Base-by-base conservation (phyloP, 208 protist species). In the Trypanosoma platydactyli region DNA sequence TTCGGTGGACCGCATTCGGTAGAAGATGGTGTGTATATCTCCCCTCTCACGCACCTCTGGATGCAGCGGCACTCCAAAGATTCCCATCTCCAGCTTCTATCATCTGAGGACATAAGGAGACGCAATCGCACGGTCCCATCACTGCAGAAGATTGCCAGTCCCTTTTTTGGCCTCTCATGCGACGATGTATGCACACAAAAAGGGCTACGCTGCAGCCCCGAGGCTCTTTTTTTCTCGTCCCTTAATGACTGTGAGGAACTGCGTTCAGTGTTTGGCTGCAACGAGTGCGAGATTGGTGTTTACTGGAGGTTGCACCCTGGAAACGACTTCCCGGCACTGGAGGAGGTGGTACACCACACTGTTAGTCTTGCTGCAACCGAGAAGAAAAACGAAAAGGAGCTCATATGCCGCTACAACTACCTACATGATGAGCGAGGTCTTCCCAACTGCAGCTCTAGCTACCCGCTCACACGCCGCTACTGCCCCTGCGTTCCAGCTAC, bases 11-110 rank as follows among this genome's bases (percentile, higher is more conserved):
- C 22, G 12, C 45, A 22, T 38, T 25, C 20, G 12, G 51, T 40
- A 3, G 54, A 22, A 18, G 38, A 27, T 44, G 38, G 25, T 25
- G 4, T 24, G 0, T 13, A 15, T 15, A 48, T 69, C 18, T 64
- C 66, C n/a, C 75, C 75, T 12, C 45, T 66, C 4, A 76, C 71
- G 18, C 75, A 80, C 68, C 62, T 80, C 9, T 80, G 75, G 75
- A 75, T 80, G 71, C 45, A 70, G 45, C 29, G 75, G 25, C 20
- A 68, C 49, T 55, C 64, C 7, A 7, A 30, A 16, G 57, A 61
- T 48, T 27, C 52, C 25, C 78, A 80, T 41, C 33, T 78, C 6
- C 75, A 80, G 56, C 55, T 66, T 42, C 44, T 83, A 9, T 66
- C 62, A 0, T 30, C 42, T 13, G 69, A 67, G 22, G 70, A 65